Evolutionary conservation across 768 basidiomycete genomes (phyloP).

Genomic region (Tulasnella sp.): DNA sequence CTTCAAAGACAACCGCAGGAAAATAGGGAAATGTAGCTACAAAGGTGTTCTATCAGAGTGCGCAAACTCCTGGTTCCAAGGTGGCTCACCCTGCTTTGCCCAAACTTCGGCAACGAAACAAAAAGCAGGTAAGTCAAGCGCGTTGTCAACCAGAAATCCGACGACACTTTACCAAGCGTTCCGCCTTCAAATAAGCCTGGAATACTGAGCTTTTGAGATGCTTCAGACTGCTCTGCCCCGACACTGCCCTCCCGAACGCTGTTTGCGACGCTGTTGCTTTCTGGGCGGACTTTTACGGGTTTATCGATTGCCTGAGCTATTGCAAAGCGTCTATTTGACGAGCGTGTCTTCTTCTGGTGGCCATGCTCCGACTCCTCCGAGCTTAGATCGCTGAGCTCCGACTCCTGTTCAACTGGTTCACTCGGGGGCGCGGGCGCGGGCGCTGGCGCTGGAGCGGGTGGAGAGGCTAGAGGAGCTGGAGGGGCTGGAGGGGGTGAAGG

Average conservation of each 20-base stretch:
- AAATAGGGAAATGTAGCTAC: conserved; percentile 77
- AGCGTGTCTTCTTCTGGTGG: neutral
- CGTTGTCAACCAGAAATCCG: neutral
- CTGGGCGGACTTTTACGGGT: neutral
- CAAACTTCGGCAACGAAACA: conserved; percentile 48
- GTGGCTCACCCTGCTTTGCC: conserved; percentile 62
- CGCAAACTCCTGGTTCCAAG: neutral
- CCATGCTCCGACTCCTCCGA: neutral
- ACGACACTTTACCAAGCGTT: conserved; percentile 49
- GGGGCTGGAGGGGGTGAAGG: too few relatives aligned
- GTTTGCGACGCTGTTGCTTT: neutral
- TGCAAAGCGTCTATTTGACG: neutral
- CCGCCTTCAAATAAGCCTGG: conserved; percentile 32
- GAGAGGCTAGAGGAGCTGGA: too few relatives aligned
- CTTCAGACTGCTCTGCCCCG: neutral
- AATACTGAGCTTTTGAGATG: neutral
- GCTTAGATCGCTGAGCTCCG: conserved; percentile 21
- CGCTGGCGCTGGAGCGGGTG: too few relatives aligned
- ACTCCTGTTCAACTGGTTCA: neutral
- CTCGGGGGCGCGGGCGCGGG: neutral
- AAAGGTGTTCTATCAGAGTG: neutral
- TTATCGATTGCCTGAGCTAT: neutral
- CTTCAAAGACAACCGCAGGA: conserved; percentile 70
- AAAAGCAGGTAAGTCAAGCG: conserved; percentile 10
- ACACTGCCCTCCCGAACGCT: conserved; percentile 10